Evolutionary conservation across 2,329 filamentous ascomycete species (phyloP).

Genomic region (Phialocephala subalpina): DNA sequence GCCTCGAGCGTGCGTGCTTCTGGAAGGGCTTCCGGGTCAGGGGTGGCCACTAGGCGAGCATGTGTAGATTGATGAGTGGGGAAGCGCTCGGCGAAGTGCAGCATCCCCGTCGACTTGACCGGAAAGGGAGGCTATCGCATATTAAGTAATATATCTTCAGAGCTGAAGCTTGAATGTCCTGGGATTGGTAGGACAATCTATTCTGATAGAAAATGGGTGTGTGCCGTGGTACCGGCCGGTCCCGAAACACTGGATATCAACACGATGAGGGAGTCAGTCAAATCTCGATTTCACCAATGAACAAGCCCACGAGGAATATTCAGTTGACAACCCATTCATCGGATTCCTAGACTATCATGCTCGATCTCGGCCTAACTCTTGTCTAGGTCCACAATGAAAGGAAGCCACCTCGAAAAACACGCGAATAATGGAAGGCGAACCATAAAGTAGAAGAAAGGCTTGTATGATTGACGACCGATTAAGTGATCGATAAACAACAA

Average conservation of each 20-base stretch:
- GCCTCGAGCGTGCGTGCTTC: slow-evolving; percentile 4
- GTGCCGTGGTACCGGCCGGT: neutral
- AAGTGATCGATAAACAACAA: slow-evolving; percentile 42
- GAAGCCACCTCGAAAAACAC: slow-evolving; percentile 34
- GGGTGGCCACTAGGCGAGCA: neutral
- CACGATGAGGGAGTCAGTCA: neutral
- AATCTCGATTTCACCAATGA: neutral
- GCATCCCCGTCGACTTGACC: neutral
- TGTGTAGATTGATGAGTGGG: neutral
- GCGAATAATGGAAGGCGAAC: slow-evolving; percentile 25
- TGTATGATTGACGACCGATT: slow-evolving; percentile 43
- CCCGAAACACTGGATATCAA: neutral
- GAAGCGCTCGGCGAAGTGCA: neutral
- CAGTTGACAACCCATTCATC: slow-evolving; percentile 25
- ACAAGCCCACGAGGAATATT: neutral
- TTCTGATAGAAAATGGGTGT: neutral
- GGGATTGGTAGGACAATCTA: neutral
- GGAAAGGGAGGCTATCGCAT: neutral
- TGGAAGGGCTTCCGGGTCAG: neutral
- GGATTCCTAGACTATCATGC: slow-evolving; percentile 37
- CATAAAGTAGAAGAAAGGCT: slow-evolving; percentile 37
- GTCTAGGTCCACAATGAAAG: slow-evolving; percentile 26
- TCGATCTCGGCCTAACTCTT: slow-evolving; percentile 21
- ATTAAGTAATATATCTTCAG: neutral
- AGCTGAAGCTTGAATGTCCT: neutral